These are phyloP conservation scores for Picochlorum sp. DNA, from an alignment of 139 green algal species.

Conservation along the genomic window DNA sequence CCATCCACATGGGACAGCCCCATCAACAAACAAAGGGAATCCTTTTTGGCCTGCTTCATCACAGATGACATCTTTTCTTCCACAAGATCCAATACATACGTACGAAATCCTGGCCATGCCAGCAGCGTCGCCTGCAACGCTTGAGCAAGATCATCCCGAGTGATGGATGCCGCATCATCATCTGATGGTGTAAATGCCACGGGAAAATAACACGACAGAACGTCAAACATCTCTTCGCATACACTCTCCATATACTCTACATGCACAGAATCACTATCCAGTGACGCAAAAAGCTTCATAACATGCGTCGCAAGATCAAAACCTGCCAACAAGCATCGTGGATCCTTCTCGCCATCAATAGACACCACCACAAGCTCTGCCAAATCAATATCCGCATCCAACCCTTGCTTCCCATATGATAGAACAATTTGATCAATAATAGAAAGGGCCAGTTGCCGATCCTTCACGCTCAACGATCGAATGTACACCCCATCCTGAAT, in stretches of 20 bases:
- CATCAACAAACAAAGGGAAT: conserved; percentile 16
- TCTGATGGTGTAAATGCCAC: conserved; percentile 75
- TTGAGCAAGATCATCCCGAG: conserved; percentile 28
- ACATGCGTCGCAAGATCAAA: conserved; percentile 38
- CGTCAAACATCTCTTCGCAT: conserved; percentile 72
- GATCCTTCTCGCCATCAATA: conserved; percentile 87
- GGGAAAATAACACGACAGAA: conserved; percentile 84
- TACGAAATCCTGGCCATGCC: conserved; percentile 29
- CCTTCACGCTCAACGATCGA: conserved; percentile 7
- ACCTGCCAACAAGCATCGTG: conserved; percentile 67
- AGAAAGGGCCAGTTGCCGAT: conserved; percentile 12
- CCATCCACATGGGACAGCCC: neutral
- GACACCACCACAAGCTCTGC: conserved; percentile 16
- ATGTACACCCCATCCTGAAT: conserved; percentile 16
- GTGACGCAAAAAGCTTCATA: conserved; percentile 12
- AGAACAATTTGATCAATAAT: conserved; percentile 4
- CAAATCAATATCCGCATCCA: conserved; percentile 18
- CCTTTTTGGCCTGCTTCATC: conserved; percentile 32
- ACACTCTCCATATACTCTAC: conserved; percentile 11
- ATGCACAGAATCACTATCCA: conserved; percentile 8
- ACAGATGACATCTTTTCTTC: conserved; percentile 50
- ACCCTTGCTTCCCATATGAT: conserved; percentile 1
- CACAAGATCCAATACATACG: conserved; percentile 35
- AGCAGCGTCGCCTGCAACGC: conserved; percentile 30
- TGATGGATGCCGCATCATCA: conserved; percentile 33